These are phyloP conservation scores for Talinum fruticosum DNA, from an alignment of 148 eudicot genomes.

Conservation along the genomic window DNA sequence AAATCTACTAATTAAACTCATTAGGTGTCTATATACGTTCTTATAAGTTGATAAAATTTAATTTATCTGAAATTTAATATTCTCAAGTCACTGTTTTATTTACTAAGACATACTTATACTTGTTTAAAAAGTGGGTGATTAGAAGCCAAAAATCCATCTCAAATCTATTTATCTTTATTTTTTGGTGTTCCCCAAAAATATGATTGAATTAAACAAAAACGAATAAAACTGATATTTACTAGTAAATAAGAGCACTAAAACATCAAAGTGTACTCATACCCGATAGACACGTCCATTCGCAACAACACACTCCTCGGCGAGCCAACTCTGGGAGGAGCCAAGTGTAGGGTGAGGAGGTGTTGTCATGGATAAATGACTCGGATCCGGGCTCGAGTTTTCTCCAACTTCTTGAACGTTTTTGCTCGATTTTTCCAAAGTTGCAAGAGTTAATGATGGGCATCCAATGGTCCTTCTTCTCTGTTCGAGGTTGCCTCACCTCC, in stretches of 20 bases:
- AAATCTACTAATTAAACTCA: too few species aligned
- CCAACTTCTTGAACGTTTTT: too few species aligned
- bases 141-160: too few species aligned
- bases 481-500: background rate
- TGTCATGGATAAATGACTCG: slow-evolving; percentile 9
- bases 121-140: too few species aligned
- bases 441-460: background rate
- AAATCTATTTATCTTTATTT: too few species aligned
- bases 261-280: background rate
- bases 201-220: background rate
- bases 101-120: too few species aligned
- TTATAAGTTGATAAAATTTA: too few species aligned
- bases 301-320: slow-evolving; percentile 22
- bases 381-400: background rate
- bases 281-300: slow-evolving; percentile 10
- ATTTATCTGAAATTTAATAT: too few species aligned
- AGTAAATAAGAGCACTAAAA: background rate
- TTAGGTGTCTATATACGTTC: too few species aligned
- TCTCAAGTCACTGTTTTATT: too few species aligned
- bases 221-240: background rate
- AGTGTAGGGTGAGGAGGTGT: background rate
- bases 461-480: background rate
- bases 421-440: background rate
- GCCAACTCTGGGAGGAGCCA: slow-evolving; percentile 28
- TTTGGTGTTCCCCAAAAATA: too few species aligned